Percentiles rank a stretch among this genome's conserved stretches.
Evolutionary conservation across 2,329 filamentous ascomycete species (phyloP).

Genomic region (Clonostachys rhizophaga): DNA sequence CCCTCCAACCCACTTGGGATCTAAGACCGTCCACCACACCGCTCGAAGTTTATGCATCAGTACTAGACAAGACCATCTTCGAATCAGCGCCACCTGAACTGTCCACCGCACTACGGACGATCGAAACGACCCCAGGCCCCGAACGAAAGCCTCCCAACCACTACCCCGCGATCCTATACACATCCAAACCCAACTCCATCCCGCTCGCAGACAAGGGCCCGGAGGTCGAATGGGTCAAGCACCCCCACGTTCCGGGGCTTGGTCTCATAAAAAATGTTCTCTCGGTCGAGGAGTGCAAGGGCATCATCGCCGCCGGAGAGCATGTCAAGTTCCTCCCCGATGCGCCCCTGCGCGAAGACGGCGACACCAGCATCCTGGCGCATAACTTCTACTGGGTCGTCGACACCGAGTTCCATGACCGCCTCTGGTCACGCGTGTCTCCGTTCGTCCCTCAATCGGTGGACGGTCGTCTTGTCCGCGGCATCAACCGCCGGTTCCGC

Average conservation of each 20-base stretch:
- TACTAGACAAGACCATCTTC: constrained; percentile 53
- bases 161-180: constrained; percentile 61
- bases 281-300: constrained; percentile 54
- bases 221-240: constrained; percentile 47
- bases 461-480: constrained; percentile 51
- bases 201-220: constrained; percentile 37
- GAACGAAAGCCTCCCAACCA: constrained; percentile 64
- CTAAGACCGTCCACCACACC: constrained; percentile 36
- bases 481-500: constrained; percentile 65
- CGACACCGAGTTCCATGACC: constrained; percentile 57
- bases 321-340: constrained; percentile 63
- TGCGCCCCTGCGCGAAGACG: constrained; percentile 61
- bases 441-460: constrained; percentile 51
- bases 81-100: constrained; percentile 26
- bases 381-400: constrained; percentile 74
- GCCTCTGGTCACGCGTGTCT: constrained; percentile 57
- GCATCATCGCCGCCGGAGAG: constrained; percentile 64
- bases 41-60: constrained; percentile 47
- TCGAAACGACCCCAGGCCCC: constrained; percentile 56
- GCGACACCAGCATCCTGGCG: constrained; percentile 59
- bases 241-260: constrained; percentile 59
- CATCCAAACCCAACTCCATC: constrained; percentile 53
- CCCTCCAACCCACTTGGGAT: constrained; percentile 58
- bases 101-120: constrained; percentile 42
- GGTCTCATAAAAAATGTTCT: constrained; percentile 57